Base-by-base conservation (phyloP, 768 basidiomycete genomes). In the Termitomyces bulborhizus region DNA sequence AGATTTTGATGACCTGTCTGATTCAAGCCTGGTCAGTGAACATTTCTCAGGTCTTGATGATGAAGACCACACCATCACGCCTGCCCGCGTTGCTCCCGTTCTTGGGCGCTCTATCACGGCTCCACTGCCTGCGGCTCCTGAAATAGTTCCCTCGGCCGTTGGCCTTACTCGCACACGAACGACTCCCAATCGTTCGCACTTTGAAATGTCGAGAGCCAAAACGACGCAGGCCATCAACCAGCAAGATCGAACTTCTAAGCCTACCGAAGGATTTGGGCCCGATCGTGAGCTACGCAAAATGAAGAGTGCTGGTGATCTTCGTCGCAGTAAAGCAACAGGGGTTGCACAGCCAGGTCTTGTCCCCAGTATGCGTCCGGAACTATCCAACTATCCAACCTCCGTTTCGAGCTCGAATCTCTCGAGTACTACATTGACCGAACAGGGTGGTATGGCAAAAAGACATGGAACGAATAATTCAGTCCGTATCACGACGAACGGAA, bases 291-390 rank as follows among this genome's bases (percentile, higher is more conserved):
- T 90, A 43, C 82, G 88, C 57, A 85, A 82, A 66, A 91, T 92
- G 90, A 91, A 90, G 72, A 91, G 90, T 67, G 90, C 90, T 21
- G 90, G 88, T 37, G 90, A 91, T 67, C 73, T 92, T 40, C 83
- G 85, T 36, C 74, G 79, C 57, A 76, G 72, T 31, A 69, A 70
- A 54, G 65, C 66, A 45, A 63, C 63, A 41, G 44, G 62, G 65
- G 43, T 66, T 45, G 58, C 66, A 21, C 67, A 71, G 24, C 66
- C 53, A 60, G 67, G 53, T 54, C 60, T 60, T 18, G 44, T 58
- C 18, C 55, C 68, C 61, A 51, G 57, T 57, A 54, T 73, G 13
- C 69, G 71, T 21, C 72, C 77, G 24, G 67, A 72, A 5, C 61
- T 81, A 26, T 66, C 78, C 9, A 74, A 83, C 46, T 82, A 83